Evolutionary conservation across 805 yeast species (phyloP), one percentile per base, ranked within the genome.

Genomic region (Lipomyces japonicus): DNA sequence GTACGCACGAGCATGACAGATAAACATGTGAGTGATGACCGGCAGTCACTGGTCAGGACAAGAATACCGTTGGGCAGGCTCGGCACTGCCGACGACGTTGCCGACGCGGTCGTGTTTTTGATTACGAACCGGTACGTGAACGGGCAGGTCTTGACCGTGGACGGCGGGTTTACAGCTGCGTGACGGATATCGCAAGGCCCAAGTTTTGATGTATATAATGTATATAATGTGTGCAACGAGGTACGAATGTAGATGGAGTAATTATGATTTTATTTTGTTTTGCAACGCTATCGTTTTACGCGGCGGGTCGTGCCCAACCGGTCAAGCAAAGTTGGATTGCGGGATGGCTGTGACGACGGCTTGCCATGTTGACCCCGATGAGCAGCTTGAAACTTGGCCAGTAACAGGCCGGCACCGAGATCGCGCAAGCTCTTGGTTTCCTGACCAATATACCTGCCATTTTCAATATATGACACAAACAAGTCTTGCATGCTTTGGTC

Each of bases 401-500:
- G 76, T 31, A 75, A 63, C 3, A 35, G 45, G 9, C 50, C 46
- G 23, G 80, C 72, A 37, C n/a, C n/a, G n/a, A 77, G 65, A 26
- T 75, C 78, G 44, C 81, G 84, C 32, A 90, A 69, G 57, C 78
- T 79, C 55, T 80, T 80, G 68, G 79, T 84, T 63, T 89, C 97
- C 35, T 76, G 61, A 35, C 73, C 80, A 61, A 90, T 82, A 67
- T 88, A 90, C 42, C 76, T 73, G 51, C 79, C 78, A 50, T 84
- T 86, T 25, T 76, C 75, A 24, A 85, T 68, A 62, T 80, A 85
- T 42, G 83, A 82, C 18, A 79, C 74, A 65, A 91, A 91, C 16
- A 87, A 67, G 58, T 85, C 95, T n/a, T 77, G 75, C 62, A 74
- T 80, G 51, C 80, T 76, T 60, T 82, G 88, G 57, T 90, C 95